These are phyloP conservation scores for Emericellopsis cladophorae DNA, from an alignment of 2,329 filamentous ascomycete species.

Conservation along the genomic window DNA sequence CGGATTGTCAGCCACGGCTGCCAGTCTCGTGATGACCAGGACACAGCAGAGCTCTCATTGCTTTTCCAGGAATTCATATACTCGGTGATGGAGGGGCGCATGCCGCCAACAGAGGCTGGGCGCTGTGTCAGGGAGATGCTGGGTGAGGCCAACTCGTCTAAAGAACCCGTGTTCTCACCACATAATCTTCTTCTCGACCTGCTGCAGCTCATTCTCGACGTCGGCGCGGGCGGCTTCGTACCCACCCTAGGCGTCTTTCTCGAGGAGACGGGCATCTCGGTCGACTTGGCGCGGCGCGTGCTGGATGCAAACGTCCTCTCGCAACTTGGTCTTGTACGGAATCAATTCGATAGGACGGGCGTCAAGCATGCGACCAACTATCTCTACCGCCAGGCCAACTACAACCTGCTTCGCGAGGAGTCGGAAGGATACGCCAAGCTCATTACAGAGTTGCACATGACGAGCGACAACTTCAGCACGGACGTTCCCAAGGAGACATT, in stretches of 20 bases:
- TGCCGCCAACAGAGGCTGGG: constrained; percentile 59
- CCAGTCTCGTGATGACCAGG: constrained; percentile 52
- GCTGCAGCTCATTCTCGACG: constrained; percentile 64
- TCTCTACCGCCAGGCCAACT: constrained; percentile 91
- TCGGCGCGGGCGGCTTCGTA: constrained; percentile 18
- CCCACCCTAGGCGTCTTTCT: constrained; percentile 54
- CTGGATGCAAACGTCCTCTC: constrained; percentile 71
- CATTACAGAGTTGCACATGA: constrained; percentile 89
- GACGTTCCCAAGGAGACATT: constrained; percentile 77
- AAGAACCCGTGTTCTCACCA: constrained; percentile 36
- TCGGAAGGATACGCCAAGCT: constrained; percentile 95
- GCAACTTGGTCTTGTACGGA: constrained; percentile 66
- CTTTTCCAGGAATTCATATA: constrained; percentile 80
- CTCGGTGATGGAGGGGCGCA: constrained; percentile 55
- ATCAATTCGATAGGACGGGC: constrained; percentile 71
- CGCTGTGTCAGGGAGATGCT: constrained; percentile 62
- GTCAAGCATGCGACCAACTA: constrained; percentile 87
- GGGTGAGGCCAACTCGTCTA: constrained; percentile 20
- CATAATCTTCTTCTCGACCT: constrained; percentile 71
- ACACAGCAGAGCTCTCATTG: constrained; percentile 54
- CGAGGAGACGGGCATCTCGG: constrained; percentile 57
- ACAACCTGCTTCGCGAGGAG: constrained; percentile 90
- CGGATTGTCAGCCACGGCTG: constrained; percentile 53
- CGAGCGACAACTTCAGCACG: constrained; percentile 60
- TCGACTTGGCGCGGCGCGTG: constrained; percentile 61